Conservation (phyloP, 148 eudicot genomes). For the Diospyros lotus region DNA sequence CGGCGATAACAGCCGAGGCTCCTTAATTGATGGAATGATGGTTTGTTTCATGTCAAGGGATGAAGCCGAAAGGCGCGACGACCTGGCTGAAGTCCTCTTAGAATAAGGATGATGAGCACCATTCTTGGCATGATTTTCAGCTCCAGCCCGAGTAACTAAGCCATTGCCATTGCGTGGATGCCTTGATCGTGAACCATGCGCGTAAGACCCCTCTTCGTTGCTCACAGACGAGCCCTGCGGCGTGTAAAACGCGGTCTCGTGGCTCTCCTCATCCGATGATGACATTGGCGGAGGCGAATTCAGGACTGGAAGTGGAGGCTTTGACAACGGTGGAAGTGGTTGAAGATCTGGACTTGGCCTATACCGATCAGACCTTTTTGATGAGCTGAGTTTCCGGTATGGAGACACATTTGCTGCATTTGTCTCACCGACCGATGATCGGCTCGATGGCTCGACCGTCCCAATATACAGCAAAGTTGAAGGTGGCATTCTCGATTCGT, state of each 20-base stretch:
- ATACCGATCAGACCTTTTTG: slow-evolving; percentile 51
- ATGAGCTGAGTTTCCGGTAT: slow-evolving; percentile 54
- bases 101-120: slow-evolving; percentile 46
- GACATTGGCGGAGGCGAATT: slow-evolving; percentile 61
- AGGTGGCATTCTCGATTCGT: slow-evolving; percentile 52
- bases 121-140: slow-evolving; percentile 19
- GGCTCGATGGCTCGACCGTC: slow-evolving; percentile 59
- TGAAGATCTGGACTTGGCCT: slow-evolving; percentile 86
- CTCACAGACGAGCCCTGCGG: slow-evolving; percentile 71
- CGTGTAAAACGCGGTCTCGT: slow-evolving; percentile 56
- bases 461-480: slow-evolving; percentile 74
- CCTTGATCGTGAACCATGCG: slow-evolving; percentile 27
- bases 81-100: slow-evolving; percentile 77
- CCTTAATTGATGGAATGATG: slow-evolving; percentile 51
- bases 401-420: slow-evolving; percentile 56
- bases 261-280: slow-evolving; percentile 58
- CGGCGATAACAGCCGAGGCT: slow-evolving; percentile 17
- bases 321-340: slow-evolving; percentile 71
- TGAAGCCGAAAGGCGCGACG: slow-evolving; percentile 44
- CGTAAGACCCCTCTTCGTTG: slow-evolving; percentile 49
- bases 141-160: slow-evolving; percentile 19
- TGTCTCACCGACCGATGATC: slow-evolving; percentile 29
- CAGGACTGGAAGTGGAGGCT: slow-evolving; percentile 43
- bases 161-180: slow-evolving; percentile 19
- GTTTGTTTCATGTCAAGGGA: slow-evolving; percentile 57